Evolutionary conservation across 192 early-diverging fungal species (phyloP).

Genomic region (Cetraspora pellucida): DNA sequence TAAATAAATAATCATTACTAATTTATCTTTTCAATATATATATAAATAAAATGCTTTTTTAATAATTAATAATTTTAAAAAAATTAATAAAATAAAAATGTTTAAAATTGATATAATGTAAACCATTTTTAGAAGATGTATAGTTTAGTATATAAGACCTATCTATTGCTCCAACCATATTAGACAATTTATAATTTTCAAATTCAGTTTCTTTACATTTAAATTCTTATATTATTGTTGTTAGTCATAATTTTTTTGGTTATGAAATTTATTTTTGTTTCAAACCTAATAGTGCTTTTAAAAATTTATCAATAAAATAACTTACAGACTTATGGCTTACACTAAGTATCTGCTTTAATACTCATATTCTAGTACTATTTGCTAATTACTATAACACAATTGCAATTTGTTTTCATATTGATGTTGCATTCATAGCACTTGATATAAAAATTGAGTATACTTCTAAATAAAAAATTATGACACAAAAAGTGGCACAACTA

Average conservation of each 20-base stretch:
- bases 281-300: background rate
- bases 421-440: background rate
- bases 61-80: background rate
- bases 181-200: background rate
- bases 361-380: background rate
- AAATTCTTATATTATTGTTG: constrained; percentile 10
- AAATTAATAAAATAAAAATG: background rate
- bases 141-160: constrained; percentile 1
- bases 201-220: background rate
- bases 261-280: background rate
- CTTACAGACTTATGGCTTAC: background rate
- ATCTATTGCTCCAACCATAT: constrained; percentile 4
- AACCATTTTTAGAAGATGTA: background rate
- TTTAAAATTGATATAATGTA: background rate
- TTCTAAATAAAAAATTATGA: background rate
- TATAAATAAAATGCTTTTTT: background rate
- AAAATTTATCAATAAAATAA: background rate
- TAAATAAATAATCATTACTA: background rate
- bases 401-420: background rate
- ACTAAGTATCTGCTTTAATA: background rate
- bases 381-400: background rate
- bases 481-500: background rate
- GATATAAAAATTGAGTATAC: background rate
- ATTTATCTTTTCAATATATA: background rate
- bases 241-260: background rate